phyloP scores from a whole-genome alignment of 495 filamentous ascomycete species.

The Achaetomiella virescens region DNA sequence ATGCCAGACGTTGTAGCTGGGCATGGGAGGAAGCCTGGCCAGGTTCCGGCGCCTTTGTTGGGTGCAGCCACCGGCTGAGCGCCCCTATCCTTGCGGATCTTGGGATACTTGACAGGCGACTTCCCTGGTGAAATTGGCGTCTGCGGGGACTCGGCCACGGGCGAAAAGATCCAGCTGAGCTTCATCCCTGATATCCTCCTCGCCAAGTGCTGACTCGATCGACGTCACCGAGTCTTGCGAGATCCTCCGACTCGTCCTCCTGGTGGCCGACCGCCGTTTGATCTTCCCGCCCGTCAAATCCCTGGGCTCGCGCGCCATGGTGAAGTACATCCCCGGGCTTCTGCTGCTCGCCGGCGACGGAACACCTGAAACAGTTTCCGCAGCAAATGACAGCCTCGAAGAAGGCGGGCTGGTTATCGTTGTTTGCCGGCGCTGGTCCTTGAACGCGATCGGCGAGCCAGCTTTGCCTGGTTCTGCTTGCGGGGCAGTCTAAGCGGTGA shows the following conservation, averaged over 20 bases:
- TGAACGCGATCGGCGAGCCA: conserved; percentile 28
- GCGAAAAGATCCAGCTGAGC: conserved; percentile 32
- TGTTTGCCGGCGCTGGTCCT: conserved; percentile 13
- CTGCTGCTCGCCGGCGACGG: background rate
- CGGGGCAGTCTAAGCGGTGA: conserved; percentile 22
- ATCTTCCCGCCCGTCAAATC: conserved; percentile 9
- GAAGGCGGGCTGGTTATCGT: conserved; percentile 6
- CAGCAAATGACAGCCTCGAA: conserved; percentile 2
- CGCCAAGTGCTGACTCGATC: conserved; percentile 24
- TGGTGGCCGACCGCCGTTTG: conserved; percentile 12
- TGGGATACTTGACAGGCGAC: conserved; percentile 40
- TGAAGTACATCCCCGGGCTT: conserved; percentile 10
- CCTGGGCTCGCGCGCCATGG: conserved; percentile 13
- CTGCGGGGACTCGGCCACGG: conserved; percentile 39
- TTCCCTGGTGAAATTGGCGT: conserved; percentile 26
- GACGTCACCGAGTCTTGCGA: conserved; percentile 26
- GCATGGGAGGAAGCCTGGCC: conserved; percentile 29
- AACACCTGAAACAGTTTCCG: conserved; percentile 1
- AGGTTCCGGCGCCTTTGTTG: background rate
- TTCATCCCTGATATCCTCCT: conserved; percentile 22
- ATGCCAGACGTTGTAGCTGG: conserved; percentile 27
- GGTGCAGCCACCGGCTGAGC: background rate
- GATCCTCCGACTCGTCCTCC: conserved; percentile 10
- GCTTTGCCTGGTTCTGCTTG: conserved; percentile 9
- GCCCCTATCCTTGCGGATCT: conserved; percentile 24